Evolutionary conservation across 345 rosid species (phyloP).

Genomic region (Alliaria petiolata): DNA sequence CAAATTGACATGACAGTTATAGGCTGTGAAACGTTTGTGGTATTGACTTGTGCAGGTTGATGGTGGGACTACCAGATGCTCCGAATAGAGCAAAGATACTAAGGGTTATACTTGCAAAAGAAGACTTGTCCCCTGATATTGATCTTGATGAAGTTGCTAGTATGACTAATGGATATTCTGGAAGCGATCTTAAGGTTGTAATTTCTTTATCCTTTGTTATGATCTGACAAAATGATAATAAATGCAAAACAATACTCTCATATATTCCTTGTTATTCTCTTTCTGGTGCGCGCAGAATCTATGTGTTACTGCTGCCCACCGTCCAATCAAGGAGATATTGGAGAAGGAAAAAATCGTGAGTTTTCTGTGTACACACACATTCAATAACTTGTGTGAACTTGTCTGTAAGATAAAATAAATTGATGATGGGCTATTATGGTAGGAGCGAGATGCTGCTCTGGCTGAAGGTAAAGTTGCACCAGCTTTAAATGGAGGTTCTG

Average conservation of each 20-base stretch:
- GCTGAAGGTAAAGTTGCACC: constrained; percentile 79
- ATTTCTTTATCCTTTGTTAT: neutral
- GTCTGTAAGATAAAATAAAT: neutral
- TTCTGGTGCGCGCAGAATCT: constrained; percentile 18
- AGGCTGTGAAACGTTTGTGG: constrained; percentile 2
- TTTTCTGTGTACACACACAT: neutral
- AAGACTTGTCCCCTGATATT: constrained; percentile 69
- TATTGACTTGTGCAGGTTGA: constrained; percentile 48
- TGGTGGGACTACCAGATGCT: constrained; percentile 88
- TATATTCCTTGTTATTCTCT: neutral
- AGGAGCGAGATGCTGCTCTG: constrained; percentile 71
- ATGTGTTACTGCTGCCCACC: constrained; percentile 84
- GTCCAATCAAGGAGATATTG: constrained; percentile 81
- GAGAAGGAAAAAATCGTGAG: constrained; percentile 77
- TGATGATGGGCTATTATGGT: constrained; percentile 11
- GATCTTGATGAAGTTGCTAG: constrained; percentile 70
- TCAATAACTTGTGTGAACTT: neutral
- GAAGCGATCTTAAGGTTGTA: constrained; percentile 85
- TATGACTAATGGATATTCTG: constrained; percentile 89
- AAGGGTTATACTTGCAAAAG: constrained; percentile 71
- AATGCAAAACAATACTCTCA: neutral
- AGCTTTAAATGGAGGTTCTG: constrained; percentile 59
- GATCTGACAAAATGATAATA: neutral
- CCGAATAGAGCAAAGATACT: constrained; percentile 79
- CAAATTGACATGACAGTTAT: neutral